Percentiles rank a stretch among this genome's conserved stretches.
Conservation (phyloP, 2,329 filamentous ascomycete genomes). For the Macrophomina tecta region DNA sequence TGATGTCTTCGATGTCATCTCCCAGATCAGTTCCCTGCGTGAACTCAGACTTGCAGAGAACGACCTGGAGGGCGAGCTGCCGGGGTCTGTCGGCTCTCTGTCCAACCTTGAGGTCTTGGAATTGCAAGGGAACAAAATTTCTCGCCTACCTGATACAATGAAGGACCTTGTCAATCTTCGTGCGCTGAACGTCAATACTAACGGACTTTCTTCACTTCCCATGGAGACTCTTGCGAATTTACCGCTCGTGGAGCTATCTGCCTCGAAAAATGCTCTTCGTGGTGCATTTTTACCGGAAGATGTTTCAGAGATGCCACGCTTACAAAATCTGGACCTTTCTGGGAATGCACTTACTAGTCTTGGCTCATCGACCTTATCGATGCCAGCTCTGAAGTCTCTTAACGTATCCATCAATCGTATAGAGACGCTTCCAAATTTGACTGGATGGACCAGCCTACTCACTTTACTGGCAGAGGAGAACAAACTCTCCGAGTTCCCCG, state of each 20-base stretch:
- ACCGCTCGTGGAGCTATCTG: slow-evolving; percentile 74
- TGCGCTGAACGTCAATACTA: slow-evolving; percentile 75
- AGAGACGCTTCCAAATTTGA: slow-evolving; percentile 72
- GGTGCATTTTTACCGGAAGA: slow-evolving; percentile 71
- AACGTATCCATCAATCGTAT: slow-evolving; percentile 83
- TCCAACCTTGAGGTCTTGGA: slow-evolving; percentile 79
- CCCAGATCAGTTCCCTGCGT: slow-evolving; percentile 72
- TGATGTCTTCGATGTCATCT: slow-evolving; percentile 72
- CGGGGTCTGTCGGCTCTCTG: slow-evolving; percentile 67
- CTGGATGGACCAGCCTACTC: slow-evolving; percentile 73
- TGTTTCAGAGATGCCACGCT: slow-evolving; percentile 55
- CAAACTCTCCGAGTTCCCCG: slow-evolving; percentile 74
- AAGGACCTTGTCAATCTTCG: slow-evolving; percentile 72
- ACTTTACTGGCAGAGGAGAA: slow-evolving; percentile 84
- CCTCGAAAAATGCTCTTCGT: slow-evolving; percentile 77
- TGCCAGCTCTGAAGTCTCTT: slow-evolving; percentile 76
- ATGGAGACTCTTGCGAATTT: slow-evolving; percentile 71
- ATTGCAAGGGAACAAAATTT: slow-evolving; percentile 79
- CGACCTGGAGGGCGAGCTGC: slow-evolving; percentile 63
- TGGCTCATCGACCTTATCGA: slow-evolving; percentile 57
- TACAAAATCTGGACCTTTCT: slow-evolving; percentile 80
- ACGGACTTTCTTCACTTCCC: slow-evolving; percentile 73
- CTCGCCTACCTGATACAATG: slow-evolving; percentile 70
- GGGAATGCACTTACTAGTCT: slow-evolving; percentile 71
- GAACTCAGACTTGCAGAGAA: slow-evolving; percentile 86